Conservation (phyloP, 2,329 filamentous ascomycete species). For the Lachnellula arida region DNA sequence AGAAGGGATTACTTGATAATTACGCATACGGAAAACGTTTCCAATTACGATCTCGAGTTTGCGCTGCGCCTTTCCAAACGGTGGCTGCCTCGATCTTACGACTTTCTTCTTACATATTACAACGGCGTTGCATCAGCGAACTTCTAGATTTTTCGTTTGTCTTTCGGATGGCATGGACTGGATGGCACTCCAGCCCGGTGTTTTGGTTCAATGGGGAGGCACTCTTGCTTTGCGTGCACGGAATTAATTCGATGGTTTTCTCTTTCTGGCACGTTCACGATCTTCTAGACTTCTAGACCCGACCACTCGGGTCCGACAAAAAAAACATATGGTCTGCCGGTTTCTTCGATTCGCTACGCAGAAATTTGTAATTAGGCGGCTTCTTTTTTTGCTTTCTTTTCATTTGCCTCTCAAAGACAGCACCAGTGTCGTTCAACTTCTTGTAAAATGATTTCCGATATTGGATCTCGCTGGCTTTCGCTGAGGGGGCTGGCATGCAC, state of each 20-base stretch:
- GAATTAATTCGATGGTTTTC: conserved; percentile 21
- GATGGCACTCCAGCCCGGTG: conserved; percentile 34
- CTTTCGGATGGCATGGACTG: conserved; percentile 33
- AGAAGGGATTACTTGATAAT: conserved; percentile 26
- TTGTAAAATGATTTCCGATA: conserved; percentile 28
- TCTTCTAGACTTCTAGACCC: conserved; percentile 24
- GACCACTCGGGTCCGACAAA: conserved; percentile 18
- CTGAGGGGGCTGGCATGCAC: conserved; percentile 25
- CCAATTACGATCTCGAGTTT: conserved; percentile 32
- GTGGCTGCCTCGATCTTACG: conserved; percentile 35
- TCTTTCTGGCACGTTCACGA: conserved; percentile 29
- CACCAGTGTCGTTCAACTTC: conserved; percentile 23
- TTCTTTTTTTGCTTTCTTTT: conserved; percentile 30
- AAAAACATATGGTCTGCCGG: conserved; percentile 24
- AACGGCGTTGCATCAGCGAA: conserved; percentile 31
- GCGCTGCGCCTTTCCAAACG: conserved; percentile 28
- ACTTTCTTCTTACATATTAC: conserved; percentile 27
- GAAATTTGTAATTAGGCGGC: conserved; percentile 35
- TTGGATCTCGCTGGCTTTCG: conserved; percentile 24
- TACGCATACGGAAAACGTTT: conserved; percentile 19
- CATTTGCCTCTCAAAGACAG: conserved; percentile 20
- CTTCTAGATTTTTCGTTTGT: conserved; percentile 29
- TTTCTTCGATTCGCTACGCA: conserved; percentile 27
- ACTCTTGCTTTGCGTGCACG: conserved; percentile 24
- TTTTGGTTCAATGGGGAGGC: conserved; percentile 30